These are phyloP conservation scores for Hypomyces perniciosus DNA, from an alignment of 2,329 filamentous ascomycete genomes.

Conservation along the genomic window DNA sequence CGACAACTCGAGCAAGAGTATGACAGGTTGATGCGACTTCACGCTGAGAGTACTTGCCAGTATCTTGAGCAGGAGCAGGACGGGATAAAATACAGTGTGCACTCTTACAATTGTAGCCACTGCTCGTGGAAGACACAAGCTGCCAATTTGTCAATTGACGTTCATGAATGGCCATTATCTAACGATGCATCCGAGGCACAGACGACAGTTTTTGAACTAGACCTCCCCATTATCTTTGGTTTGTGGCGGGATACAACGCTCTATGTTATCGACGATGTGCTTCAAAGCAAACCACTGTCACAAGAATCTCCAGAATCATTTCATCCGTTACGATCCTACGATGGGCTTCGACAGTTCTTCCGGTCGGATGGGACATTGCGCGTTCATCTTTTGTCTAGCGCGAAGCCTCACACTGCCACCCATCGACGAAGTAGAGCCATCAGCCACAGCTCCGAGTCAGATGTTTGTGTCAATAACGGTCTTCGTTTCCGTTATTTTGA, in stretches of 20 bases:
- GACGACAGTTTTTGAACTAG: constrained; percentile 49
- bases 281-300: constrained; percentile 19
- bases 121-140: constrained; percentile 32
- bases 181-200: constrained; percentile 27
- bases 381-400: constrained; percentile 16
- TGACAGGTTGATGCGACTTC: constrained; percentile 8
- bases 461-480: constrained; percentile 21
- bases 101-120: constrained; percentile 26
- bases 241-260: constrained; percentile 45
- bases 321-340: constrained; percentile 12
- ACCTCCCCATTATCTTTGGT: constrained; percentile 33
- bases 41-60: constrained; percentile 8
- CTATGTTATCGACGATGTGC: constrained; percentile 34
- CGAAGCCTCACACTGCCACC: constrained; percentile 15
- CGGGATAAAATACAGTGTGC: background rate
- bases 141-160: constrained; percentile 33
- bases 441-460: background rate
- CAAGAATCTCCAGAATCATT: background rate
- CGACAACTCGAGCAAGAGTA: constrained; percentile 5
- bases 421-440: constrained; percentile 10
- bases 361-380: background rate
- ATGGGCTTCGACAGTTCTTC: constrained; percentile 3
- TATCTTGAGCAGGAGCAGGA: background rate
- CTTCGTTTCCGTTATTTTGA: constrained; percentile 19
- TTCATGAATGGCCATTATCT: constrained; percentile 55